Evolutionary conservation across 192 early-diverging fungal species (phyloP).

Genomic region (Chytriomyces hyalinus): DNA sequence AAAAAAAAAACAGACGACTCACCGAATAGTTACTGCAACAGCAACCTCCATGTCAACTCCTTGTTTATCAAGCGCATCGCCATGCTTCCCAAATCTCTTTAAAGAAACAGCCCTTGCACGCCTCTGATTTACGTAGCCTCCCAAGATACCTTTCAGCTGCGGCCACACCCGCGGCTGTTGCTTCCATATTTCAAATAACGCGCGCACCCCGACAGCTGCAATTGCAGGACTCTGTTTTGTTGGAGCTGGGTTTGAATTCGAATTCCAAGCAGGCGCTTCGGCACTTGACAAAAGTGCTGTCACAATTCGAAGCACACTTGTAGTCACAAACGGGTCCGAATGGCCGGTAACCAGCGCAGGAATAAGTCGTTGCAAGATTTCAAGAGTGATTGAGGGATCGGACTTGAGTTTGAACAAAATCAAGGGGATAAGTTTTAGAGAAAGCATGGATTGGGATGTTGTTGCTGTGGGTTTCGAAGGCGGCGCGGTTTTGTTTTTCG

Average conservation of each 20-base stretch:
- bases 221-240: too few species aligned
- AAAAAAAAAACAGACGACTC: neutral
- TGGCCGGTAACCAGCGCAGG: constrained; percentile 3
- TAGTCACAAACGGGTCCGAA: constrained; percentile 2
- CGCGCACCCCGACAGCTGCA: neutral
- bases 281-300: neutral
- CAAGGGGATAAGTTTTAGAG: neutral
- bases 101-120: neutral
- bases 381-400: neutral
- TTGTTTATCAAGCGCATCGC: neutral
- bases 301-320: constrained; percentile 3
- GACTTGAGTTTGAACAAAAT: neutral
- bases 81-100: constrained; percentile 15
- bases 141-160: constrained; percentile 4
- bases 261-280: too few species aligned
- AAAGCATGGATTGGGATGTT: constrained; percentile 2
- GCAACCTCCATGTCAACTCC: constrained; percentile 19
- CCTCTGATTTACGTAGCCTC: neutral
- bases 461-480: neutral
- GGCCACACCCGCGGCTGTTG: constrained; percentile 10
- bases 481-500: neutral
- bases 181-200: constrained; percentile 12
- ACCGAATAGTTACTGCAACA: constrained; percentile 10
- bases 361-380: neutral
- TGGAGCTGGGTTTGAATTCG: too few species aligned